Percentiles rank a stretch among this genome's conserved stretches.
Evolutionary conservation across 2,329 filamentous ascomycete species (phyloP).

Genomic region (Aspergillus ochraceus): DNA sequence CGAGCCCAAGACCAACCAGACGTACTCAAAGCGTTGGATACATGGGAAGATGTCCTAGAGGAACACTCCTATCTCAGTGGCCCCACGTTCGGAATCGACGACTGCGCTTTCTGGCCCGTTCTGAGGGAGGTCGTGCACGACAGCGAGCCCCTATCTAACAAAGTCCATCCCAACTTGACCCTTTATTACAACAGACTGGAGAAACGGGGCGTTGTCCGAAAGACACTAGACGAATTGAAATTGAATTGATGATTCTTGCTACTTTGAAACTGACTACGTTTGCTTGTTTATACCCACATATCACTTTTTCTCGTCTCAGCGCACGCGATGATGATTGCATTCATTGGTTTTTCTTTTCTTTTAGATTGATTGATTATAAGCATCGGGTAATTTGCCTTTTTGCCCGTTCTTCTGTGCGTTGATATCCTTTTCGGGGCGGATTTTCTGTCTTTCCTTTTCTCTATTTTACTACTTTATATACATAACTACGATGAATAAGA

Average conservation of each 20-base stretch:
- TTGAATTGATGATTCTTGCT: background rate
- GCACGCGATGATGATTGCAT: background rate
- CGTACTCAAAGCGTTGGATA: slow-evolving; percentile 20
- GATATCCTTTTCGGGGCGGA: background rate
- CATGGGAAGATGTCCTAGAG: slow-evolving; percentile 35
- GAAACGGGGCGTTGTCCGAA: slow-evolving; percentile 39
- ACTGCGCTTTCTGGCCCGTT: slow-evolving; percentile 47
- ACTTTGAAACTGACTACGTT: background rate
- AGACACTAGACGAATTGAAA: slow-evolving; percentile 27
- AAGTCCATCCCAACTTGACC: slow-evolving; percentile 31
- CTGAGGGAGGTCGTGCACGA: slow-evolving; percentile 37
- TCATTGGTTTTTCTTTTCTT: background rate
- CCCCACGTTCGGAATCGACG: slow-evolving; percentile 38
- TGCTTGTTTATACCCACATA: background rate
- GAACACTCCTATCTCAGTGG: slow-evolving; percentile 39
- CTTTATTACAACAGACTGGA: slow-evolving; percentile 41
- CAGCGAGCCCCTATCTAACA: slow-evolving; percentile 22
- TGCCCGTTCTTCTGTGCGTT: background rate
- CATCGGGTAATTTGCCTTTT: background rate
- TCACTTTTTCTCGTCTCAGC: background rate
- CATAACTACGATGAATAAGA: background rate
- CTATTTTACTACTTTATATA: background rate
- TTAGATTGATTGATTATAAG: background rate
- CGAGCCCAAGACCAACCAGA: slow-evolving; percentile 2
- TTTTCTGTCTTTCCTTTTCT: background rate